phyloP scores from a whole-genome alignment of 352 stramenopile genomes.

The Pythium periplocum region DNA sequence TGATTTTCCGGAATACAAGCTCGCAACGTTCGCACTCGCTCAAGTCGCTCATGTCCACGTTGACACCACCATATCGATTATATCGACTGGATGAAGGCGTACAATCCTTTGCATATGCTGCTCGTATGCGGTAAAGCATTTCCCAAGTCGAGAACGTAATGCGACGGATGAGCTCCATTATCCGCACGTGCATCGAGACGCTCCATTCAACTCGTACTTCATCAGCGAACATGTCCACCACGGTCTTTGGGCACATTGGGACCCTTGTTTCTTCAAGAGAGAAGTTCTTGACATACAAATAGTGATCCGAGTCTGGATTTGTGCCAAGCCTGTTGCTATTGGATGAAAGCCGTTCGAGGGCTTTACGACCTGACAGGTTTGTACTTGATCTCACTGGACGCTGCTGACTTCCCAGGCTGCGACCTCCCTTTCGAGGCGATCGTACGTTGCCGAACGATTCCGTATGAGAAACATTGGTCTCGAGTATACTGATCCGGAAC shows the following conservation, averaged over 20 bases:
- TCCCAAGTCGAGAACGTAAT: slow-evolving; percentile 72
- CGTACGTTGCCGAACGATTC: neutral
- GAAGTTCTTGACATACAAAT: slow-evolving; percentile 53
- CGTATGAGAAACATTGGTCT: slow-evolving; percentile 36
- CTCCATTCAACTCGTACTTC: slow-evolving; percentile 41
- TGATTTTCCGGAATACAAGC: slow-evolving; percentile 29
- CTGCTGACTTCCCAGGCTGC: too few species aligned
- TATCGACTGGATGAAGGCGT: slow-evolving; percentile 46
- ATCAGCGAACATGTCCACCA: slow-evolving; percentile 70
- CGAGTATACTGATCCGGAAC: slow-evolving; percentile 46
- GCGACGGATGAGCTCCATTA: slow-evolving; percentile 54
- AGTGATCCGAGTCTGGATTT: slow-evolving; percentile 5
- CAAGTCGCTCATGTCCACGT: slow-evolving; percentile 39
- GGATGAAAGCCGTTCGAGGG: too few species aligned
- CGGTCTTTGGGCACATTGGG: slow-evolving; percentile 25
- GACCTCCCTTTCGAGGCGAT: too few species aligned
- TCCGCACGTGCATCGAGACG: slow-evolving; percentile 45
- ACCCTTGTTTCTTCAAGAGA: slow-evolving; percentile 68
- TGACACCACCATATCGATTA: slow-evolving; percentile 53
- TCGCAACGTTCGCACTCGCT: slow-evolving; percentile 34
- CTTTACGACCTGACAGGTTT: too few species aligned
- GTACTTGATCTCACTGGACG: too few species aligned
- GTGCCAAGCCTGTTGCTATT: too few species aligned
- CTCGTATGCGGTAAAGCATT: slow-evolving; percentile 70
- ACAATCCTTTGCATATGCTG: slow-evolving; percentile 45